phyloP scores from a whole-genome alignment of 2,329 filamentous ascomycete species.

The Nothophaeocryptopus gaeumannii region DNA sequence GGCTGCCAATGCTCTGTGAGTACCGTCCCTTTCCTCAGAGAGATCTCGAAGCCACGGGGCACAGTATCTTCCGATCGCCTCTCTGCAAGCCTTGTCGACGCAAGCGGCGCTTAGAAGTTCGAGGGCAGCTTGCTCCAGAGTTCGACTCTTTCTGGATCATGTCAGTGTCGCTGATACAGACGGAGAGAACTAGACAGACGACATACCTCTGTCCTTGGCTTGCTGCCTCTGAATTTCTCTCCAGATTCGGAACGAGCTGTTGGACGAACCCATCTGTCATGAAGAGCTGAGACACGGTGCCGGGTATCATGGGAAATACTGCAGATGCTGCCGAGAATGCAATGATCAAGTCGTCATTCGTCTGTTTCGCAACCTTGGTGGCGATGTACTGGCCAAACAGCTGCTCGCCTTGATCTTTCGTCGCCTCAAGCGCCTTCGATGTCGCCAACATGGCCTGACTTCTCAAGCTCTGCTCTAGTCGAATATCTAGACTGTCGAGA shows the following conservation, averaged over 20 bases:
- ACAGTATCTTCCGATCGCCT: slow-evolving; percentile 81
- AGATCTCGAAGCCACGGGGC: slow-evolving; percentile 82
- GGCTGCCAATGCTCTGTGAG: slow-evolving; percentile 42
- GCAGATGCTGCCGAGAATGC: slow-evolving; percentile 90
- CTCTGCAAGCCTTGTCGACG: slow-evolving; percentile 76
- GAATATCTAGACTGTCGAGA: slow-evolving; percentile 80
- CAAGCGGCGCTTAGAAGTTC: slow-evolving; percentile 91
- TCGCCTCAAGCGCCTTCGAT: slow-evolving; percentile 78
- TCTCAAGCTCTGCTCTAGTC: slow-evolving; percentile 69
- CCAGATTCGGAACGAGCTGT: slow-evolving; percentile 57
- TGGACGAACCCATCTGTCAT: slow-evolving; percentile 83
- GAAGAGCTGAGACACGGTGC: slow-evolving; percentile 73
- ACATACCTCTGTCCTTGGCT: slow-evolving; percentile 33
- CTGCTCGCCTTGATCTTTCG: slow-evolving; percentile 64
- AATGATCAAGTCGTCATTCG: slow-evolving; percentile 82
- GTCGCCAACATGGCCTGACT: slow-evolving; percentile 79
- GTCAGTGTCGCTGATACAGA: slow-evolving; percentile 12
- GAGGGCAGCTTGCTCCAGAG: slow-evolving; percentile 80
- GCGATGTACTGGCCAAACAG: slow-evolving; percentile 72
- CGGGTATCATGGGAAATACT: slow-evolving; percentile 80
- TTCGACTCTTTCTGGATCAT: slow-evolving; percentile 71
- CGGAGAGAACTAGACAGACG: neutral
- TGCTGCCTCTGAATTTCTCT: slow-evolving; percentile 51
- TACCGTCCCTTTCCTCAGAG: slow-evolving; percentile 48
- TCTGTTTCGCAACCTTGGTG: slow-evolving; percentile 66